Evolutionary conservation across 169 alveolate genomes (phyloP).

Genomic region (Eimeria tenella): DNA sequence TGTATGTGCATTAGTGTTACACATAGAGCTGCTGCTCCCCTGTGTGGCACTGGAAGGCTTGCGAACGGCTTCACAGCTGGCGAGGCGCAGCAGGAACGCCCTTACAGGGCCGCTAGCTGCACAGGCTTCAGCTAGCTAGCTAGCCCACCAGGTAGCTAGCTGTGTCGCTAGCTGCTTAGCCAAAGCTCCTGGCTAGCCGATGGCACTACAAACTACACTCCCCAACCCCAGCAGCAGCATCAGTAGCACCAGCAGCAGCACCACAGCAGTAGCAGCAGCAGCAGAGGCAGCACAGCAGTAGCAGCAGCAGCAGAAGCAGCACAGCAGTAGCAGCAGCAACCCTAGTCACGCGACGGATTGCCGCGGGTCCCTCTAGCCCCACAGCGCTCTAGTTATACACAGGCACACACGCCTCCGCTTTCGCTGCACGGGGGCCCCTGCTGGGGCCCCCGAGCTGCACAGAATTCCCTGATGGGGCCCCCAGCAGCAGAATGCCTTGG

Average conservation of each 20-base stretch:
- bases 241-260: neutral
- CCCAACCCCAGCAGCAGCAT: neutral
- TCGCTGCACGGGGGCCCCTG: no score
- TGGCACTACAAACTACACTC: neutral
- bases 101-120: no score
- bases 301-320: neutral
- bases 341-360: neutral
- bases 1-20: neutral
- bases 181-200: neutral
- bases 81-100: no score
- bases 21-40: neutral
- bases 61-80: neutral
- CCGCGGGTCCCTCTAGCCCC: neutral
- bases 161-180: neutral
- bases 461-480: no score
- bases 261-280: neutral
- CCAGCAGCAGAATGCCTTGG: no score
- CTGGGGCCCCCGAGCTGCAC: no score
- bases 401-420: neutral
- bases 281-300: neutral
- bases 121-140: neutral
- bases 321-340: conserved; percentile 20
- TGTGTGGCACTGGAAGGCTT: no score
- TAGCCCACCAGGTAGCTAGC: neutral
- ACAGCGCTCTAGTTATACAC: neutral